phyloP scores from a whole-genome alignment of 192 early-diverging fungal genomes.

The Backusella luteola region DNA sequence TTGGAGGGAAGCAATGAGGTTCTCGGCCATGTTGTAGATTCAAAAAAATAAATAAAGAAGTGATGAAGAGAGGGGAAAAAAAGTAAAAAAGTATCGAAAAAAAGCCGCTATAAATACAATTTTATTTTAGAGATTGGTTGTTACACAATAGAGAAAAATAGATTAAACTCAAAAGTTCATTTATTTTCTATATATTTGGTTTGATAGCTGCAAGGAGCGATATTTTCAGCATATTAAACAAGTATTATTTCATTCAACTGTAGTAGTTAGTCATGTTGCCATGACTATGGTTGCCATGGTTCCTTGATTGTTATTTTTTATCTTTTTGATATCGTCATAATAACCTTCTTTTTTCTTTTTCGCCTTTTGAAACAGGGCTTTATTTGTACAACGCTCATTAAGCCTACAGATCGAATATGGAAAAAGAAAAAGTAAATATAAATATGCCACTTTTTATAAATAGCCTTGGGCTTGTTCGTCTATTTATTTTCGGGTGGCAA shows the following conservation, averaged over 20 bases:
- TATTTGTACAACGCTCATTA: background rate
- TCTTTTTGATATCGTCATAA: background rate
- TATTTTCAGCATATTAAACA: background rate
- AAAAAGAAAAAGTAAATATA: background rate
- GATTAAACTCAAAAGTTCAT: background rate
- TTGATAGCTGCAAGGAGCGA: background rate
- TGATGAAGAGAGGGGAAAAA: background rate
- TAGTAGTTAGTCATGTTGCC: background rate
- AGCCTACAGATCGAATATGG: background rate
- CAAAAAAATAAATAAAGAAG: background rate
- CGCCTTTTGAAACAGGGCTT: background rate
- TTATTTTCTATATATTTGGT: background rate
- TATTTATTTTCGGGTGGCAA: background rate
- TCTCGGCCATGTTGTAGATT: constrained; percentile 2
- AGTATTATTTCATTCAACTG: background rate
- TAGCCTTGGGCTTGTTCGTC: background rate
- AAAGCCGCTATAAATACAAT: constrained; percentile 2
- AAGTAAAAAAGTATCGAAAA: background rate
- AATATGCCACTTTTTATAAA: background rate
- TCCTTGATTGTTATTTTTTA: background rate
- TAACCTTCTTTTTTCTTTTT: background rate
- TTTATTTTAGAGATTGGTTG: background rate
- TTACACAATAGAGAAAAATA: background rate
- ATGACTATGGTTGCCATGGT: background rate
- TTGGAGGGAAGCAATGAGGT: constrained; percentile 3